A percentile compares a stretch with the other conserved stretches of the same genome.
phyloP scores from a whole-genome alignment of 2,329 filamentous ascomycete genomes.

The Sporothrix luriei region DNA sequence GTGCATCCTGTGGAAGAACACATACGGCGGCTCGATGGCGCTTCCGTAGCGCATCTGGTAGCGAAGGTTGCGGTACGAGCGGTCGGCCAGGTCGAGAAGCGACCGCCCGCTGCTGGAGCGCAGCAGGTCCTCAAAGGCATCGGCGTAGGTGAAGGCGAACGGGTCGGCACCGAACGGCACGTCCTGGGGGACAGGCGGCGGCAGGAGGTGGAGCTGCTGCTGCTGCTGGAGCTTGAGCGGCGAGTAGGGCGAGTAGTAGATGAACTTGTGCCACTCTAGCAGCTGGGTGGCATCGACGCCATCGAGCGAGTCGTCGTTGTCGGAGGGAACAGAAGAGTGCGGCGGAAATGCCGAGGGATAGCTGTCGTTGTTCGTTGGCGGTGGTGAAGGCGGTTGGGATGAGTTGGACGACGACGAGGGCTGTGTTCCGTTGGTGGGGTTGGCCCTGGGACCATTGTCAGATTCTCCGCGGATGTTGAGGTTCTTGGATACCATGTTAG shows the following conservation, averaged over 20 bases:
- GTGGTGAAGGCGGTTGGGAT: background rate
- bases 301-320: constrained; percentile 31
- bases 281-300: constrained; percentile 36
- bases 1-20: constrained; percentile 47
- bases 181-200: constrained; percentile 53
- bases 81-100: constrained; percentile 47
- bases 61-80: constrained; percentile 42
- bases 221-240: constrained; percentile 47
- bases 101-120: constrained; percentile 49
- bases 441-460: background rate
- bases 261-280: constrained; percentile 44
- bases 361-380: background rate
- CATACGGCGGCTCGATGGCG: constrained; percentile 46
- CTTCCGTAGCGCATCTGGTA: constrained; percentile 35
- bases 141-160: constrained; percentile 54
- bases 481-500: constrained; percentile 39
- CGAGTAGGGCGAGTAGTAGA: constrained; percentile 49
- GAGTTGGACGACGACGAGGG: background rate
- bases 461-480: constrained; percentile 35
- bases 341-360: background rate
- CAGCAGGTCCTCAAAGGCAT: constrained; percentile 62
- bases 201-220: constrained; percentile 42
- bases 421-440: background rate
- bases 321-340: background rate
- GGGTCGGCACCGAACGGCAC: constrained; percentile 45